These are phyloP conservation scores for Blastobotrys attinorum DNA, from an alignment of 805 yeast species.

Conservation along the genomic window DNA sequence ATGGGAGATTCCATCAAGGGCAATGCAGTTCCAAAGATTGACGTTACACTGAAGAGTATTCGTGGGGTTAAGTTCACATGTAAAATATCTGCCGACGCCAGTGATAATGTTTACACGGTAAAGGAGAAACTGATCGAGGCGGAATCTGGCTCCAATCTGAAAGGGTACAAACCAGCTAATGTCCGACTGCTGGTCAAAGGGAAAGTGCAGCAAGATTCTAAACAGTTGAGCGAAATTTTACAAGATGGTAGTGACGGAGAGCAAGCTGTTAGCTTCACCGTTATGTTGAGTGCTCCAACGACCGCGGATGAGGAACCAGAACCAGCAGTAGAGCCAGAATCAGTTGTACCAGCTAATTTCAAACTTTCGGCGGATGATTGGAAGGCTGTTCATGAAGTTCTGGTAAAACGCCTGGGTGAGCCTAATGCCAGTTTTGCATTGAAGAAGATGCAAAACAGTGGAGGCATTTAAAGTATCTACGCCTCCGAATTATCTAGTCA, in stretches of 20 bases:
- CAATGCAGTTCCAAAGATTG: background rate
- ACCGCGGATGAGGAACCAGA: constrained; percentile 1
- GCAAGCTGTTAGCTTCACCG: constrained; percentile 37
- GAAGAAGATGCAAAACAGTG: background rate
- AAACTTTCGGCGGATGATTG: background rate
- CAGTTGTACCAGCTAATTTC: background rate
- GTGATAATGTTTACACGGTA: constrained; percentile 18
- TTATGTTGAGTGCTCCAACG: constrained; percentile 31
- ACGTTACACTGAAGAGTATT: background rate
- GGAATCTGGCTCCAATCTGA: background rate
- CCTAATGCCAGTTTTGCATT: background rate
- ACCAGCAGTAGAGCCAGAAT: background rate
- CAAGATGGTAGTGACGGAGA: constrained; percentile 15
- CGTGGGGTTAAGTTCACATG: background rate
- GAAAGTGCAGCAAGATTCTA: constrained; percentile 50
- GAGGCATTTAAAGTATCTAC: background rate
- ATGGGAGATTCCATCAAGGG: background rate
- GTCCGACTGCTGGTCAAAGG: constrained; percentile 52
- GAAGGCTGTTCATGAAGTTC: constrained; percentile 1
- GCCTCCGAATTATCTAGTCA: background rate
- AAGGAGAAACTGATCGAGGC: constrained; percentile 24
- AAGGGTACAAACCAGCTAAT: constrained; percentile 15
- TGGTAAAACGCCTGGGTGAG: constrained; percentile 1
- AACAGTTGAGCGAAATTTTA: constrained; percentile 21
- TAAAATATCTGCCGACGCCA: background rate